Evolutionary conservation across 1,284 basidiomycete genomes (phyloP).

Genomic region (Anthracocystis walkeri): DNA sequence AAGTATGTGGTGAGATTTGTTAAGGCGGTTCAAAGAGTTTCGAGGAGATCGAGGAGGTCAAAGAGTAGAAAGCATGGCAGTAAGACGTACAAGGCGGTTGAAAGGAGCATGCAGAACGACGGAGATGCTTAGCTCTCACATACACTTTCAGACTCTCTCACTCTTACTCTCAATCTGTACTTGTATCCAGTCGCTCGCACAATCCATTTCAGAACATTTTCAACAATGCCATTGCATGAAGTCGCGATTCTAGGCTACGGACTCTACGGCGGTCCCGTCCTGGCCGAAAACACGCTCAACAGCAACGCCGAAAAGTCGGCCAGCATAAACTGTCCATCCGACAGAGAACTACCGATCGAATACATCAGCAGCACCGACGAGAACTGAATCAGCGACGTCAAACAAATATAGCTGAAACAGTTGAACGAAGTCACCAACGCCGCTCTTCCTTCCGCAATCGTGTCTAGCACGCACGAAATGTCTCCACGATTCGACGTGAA

Average conservation of each 20-base stretch:
- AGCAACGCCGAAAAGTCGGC: constrained; percentile 38
- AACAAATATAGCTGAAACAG: constrained; percentile 93
- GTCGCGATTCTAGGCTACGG: background rate
- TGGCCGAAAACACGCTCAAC: constrained; percentile 30
- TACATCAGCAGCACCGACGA: constrained; percentile 88
- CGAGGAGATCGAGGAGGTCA: constrained; percentile 12
- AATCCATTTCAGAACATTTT: background rate
- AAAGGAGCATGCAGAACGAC: constrained; percentile 52
- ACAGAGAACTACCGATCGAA: constrained; percentile 93
- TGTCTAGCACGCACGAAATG: constrained; percentile 94
- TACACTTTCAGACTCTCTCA: background rate
- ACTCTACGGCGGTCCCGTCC: constrained; percentile 39
- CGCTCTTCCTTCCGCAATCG: constrained; percentile 88
- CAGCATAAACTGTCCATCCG: constrained; percentile 90
- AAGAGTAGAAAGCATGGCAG: constrained; percentile 32
- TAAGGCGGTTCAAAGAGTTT: constrained; percentile 47
- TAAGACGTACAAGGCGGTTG: constrained; percentile 60
- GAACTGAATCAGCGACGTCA: constrained; percentile 74
- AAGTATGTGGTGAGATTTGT: constrained; percentile 46
- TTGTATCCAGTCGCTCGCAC: constrained; percentile 7
- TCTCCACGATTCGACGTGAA: constrained; percentile 95
- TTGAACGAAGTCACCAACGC: constrained; percentile 97
- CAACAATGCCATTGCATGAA: background rate
- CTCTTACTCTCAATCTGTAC: background rate
- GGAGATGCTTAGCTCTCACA: constrained; percentile 31